phyloP scores from a whole-genome alignment of 495 filamentous ascomycete species.

The Evansstolkia leycettana region DNA sequence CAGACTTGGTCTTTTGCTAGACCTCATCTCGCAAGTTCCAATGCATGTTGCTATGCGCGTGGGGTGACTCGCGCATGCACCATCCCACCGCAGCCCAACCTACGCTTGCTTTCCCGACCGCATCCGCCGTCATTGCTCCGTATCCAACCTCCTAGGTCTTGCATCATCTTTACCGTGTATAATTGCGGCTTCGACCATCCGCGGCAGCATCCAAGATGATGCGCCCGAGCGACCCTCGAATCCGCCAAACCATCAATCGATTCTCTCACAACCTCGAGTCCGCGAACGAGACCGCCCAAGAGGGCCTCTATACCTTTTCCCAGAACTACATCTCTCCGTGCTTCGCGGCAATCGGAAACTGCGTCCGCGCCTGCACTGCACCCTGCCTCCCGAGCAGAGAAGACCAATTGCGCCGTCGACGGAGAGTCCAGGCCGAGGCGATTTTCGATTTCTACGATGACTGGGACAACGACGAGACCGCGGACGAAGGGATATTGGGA shows the following conservation, averaged over 20 bases:
- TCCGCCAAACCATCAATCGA: conserved; percentile 87
- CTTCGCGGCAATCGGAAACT: conserved; percentile 49
- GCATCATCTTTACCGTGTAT: neutral
- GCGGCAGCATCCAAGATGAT: conserved; percentile 26
- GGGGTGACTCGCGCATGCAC: neutral
- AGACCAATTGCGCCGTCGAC: conserved; percentile 56
- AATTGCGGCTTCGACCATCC: neutral
- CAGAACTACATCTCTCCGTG: conserved; percentile 80
- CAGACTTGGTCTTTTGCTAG: neutral
- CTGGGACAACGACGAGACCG: conserved; percentile 70
- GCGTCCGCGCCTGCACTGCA: conserved; percentile 55
- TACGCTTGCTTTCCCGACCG: neutral
- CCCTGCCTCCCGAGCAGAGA: conserved; percentile 64
- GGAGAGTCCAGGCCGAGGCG: conserved; percentile 60
- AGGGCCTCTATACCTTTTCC: conserved; percentile 75
- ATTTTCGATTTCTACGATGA: conserved; percentile 98
- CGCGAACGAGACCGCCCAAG: conserved; percentile 83
- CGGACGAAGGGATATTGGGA: conserved; percentile 51
- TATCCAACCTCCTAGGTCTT: neutral
- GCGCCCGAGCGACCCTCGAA: conserved; percentile 76
- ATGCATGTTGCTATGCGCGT: neutral
- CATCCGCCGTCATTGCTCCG: neutral
- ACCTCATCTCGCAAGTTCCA: neutral
- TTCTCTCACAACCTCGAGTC: conserved; percentile 85
- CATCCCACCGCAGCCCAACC: neutral